Evolutionary conservation across 169 alveolate genomes (phyloP), one percentile per base, ranked within the genome.

Genomic region (Cryptosporidium muris): DNA sequence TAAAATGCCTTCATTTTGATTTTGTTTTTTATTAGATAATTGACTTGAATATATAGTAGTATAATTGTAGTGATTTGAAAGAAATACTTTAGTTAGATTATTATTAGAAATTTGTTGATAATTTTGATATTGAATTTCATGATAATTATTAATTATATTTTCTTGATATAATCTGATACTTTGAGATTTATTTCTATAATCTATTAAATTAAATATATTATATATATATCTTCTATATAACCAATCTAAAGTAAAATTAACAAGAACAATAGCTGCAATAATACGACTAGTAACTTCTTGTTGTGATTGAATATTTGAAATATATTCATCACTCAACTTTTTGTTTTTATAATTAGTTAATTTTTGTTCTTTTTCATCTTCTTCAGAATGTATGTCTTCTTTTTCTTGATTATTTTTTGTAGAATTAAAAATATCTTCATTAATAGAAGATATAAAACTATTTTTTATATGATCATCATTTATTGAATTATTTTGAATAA

Each of bases 241-340:
- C 85, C 85, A 74, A 36, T 74, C 68, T 40, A 56, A 58, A 14
- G 85, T 74, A 37, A 74, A 74, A 2, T 58, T 56, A 11, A 51
- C 2, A 38, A 74, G 48, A n/a, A 74, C 40, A 48, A n/a, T 60
- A 14, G 60, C 25, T 16, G 85, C 54, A 8, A 68, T 58, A 37
- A 74, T 49, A 9, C 85, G 40, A 42, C 74, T 62, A 14, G 67
- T 58, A 16, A 74, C 16, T 34, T 74, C 85, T 36, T 58, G 53
- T 5, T 74, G 85, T 8, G 68, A 43, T 52, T 48, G 54, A 11
- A 58, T 7, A 43, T 56, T 74, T 38, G 43, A 25, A 42, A 58
- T 56, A n/a, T 25, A 45, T 12, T 58, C 36, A 45, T 74, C 85
- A 34, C 40, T 74, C 56, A 48, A 43, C 37, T 63, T 74, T 4